phyloP scores from a whole-genome alignment of 768 basidiomycete species.

The Pleurotus platypus region DNA sequence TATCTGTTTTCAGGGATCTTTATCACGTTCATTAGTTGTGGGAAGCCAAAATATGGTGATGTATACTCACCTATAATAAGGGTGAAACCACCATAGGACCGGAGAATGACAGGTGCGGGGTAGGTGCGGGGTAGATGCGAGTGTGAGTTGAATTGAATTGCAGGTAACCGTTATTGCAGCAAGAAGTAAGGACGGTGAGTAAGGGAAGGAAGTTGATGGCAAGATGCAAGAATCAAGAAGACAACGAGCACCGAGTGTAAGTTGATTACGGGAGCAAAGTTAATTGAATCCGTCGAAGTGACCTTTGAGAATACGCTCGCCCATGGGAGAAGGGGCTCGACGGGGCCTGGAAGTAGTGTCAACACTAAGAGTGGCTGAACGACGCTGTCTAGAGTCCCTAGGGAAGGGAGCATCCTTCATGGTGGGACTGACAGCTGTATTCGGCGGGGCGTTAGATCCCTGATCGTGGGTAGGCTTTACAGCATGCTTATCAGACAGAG shows the following conservation, averaged over 20 bases:
- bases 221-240: too few species aligned
- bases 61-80: too few species aligned
- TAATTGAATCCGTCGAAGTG: constrained; percentile 90
- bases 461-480: constrained; percentile 27
- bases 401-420: constrained; percentile 20
- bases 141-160: background rate
- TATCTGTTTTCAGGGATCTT: too few species aligned
- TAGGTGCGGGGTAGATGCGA: constrained; percentile 3
- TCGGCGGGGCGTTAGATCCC: constrained; percentile 43
- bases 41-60: too few species aligned
- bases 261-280: constrained; percentile 11
- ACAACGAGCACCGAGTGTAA: too few species aligned
- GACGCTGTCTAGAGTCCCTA: constrained; percentile 37
- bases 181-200: constrained; percentile 7
- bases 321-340: constrained; percentile 84
- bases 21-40: too few species aligned
- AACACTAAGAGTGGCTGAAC: constrained; percentile 58
- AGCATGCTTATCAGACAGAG: constrained; percentile 17
- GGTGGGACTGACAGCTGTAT: constrained; percentile 42
- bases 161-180: background rate
- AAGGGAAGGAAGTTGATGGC: constrained; percentile 2
- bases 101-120: constrained; percentile 1
- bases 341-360: constrained; percentile 38
- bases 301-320: constrained; percentile 86
- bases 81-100: too few species aligned